Conservation (phyloP, 2,329 filamentous ascomycete species). For the Aspergillus sp. region DNA sequence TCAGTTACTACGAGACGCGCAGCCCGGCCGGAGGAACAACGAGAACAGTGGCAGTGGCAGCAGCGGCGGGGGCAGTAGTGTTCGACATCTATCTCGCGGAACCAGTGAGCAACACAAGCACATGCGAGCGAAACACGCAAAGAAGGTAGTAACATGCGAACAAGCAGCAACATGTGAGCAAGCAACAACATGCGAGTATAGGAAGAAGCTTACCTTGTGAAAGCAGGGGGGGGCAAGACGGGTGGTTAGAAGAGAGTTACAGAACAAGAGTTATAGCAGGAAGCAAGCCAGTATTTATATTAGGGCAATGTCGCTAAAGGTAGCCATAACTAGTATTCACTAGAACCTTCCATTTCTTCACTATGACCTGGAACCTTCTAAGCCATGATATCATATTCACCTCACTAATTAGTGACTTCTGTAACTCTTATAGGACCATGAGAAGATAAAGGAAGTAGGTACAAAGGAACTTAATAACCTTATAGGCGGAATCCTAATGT, state of each 20-base stretch:
- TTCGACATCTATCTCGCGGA: background rate
- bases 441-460: too few species aligned
- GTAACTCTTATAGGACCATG: too few species aligned
- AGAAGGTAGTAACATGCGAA: too few species aligned
- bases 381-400: too few species aligned
- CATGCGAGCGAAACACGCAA: background rate
- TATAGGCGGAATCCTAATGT: too few species aligned
- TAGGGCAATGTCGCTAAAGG: background rate
- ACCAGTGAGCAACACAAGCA: background rate
- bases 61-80: background rate
- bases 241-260: background rate
- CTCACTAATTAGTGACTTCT: too few species aligned
- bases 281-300: background rate
- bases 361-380: too few species aligned
- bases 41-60: background rate
- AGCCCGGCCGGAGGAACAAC: background rate
- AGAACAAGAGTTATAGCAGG: background rate
- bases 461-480: too few species aligned
- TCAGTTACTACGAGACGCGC: background rate
- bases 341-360: too few species aligned
- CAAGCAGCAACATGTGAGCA: too few species aligned
- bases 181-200: background rate
- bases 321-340: background rate
- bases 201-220: background rate
- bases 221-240: background rate